Percentiles rank a stretch among this genome's conserved stretches.
phyloP scores from a whole-genome alignment of 2,329 filamentous ascomycete species.

The Thielaviopsis euricoi region DNA sequence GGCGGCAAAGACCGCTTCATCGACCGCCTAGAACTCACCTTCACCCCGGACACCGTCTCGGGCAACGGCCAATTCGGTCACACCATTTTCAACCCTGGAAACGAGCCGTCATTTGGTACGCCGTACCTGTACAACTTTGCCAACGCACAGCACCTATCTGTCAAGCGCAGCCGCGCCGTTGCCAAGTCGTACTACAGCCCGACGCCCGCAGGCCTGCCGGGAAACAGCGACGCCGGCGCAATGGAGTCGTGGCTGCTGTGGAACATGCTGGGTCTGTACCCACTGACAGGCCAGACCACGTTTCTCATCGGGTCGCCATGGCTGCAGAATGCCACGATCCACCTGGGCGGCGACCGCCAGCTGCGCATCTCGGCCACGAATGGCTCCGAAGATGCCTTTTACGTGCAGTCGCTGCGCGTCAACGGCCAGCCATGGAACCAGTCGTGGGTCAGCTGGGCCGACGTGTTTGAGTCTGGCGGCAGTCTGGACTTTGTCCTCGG shows the following conservation, averaged over 20 bases:
- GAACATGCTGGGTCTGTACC: constrained; percentile 53
- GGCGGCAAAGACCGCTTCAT: constrained; percentile 41
- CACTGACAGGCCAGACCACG: constrained; percentile 50
- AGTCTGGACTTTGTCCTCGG: constrained; percentile 50
- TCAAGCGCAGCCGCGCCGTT: constrained; percentile 39
- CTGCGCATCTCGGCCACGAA: constrained; percentile 34
- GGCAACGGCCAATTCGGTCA: constrained; percentile 29
- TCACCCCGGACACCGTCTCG: constrained; percentile 30
- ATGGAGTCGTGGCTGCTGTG: constrained; percentile 58
- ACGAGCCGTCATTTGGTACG: constrained; percentile 49
- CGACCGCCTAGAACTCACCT: constrained; percentile 42
- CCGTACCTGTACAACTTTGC: constrained; percentile 56
- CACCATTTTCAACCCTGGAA: constrained; percentile 50
- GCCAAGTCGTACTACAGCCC: constrained; percentile 43
- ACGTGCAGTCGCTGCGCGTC: constrained; percentile 49
- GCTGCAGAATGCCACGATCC: constrained; percentile 42
- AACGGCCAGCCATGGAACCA: constrained; percentile 47
- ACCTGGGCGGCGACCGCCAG: constrained; percentile 36
- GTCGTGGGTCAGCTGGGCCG: constrained; percentile 49
- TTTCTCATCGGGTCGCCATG: constrained; percentile 50
- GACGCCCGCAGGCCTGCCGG: constrained; percentile 41
- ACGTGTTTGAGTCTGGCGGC: constrained; percentile 48
- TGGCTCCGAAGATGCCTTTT: constrained; percentile 25
- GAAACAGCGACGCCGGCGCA: constrained; percentile 55
- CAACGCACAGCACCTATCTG: constrained; percentile 43